Evolutionary conservation across 2,329 filamentous ascomycete genomes (phyloP).

Genomic region (Penicillium concentricum): DNA sequence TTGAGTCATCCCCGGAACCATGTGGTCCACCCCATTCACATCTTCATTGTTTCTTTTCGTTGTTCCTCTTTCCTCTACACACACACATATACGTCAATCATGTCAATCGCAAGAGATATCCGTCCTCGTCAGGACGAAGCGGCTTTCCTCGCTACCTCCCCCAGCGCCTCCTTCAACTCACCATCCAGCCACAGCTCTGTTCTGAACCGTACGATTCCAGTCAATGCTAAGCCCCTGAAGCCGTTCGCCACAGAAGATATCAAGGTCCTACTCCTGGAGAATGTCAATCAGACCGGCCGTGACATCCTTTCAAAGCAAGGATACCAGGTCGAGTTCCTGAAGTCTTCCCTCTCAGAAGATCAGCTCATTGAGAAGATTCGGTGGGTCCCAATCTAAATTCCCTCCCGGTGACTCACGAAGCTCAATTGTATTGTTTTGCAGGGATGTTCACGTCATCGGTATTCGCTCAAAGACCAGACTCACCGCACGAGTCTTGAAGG

Average conservation of each 20-base stretch:
- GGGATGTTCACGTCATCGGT: constrained; percentile 93
- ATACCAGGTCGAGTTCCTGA: constrained; percentile 92
- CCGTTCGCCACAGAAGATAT: constrained; percentile 95
- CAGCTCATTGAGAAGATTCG: constrained; percentile 95
- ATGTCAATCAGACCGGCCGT: constrained; percentile 87
- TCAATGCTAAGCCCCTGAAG: constrained; percentile 73
- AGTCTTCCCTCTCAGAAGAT: constrained; percentile 85
- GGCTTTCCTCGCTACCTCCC: constrained; percentile 69
- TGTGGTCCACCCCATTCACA: constrained; percentile 2
- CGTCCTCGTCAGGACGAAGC: constrained; percentile 29
- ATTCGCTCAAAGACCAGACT: constrained; percentile 98
- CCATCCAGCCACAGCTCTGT: constrained; percentile 61
- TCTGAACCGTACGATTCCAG: constrained; percentile 45
- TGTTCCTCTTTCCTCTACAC: neutral
- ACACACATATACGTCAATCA: constrained; percentile 14
- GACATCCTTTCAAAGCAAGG: constrained; percentile 81
- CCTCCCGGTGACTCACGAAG: neutral
- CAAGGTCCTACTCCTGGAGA: constrained; percentile 93
- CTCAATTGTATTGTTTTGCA: constrained; percentile 35
- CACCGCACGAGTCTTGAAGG: constrained; percentile 75
- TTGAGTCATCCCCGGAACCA: neutral
- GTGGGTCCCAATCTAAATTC: constrained; percentile 50
- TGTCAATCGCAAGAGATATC: constrained; percentile 39
- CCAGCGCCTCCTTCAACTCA: constrained; percentile 71
- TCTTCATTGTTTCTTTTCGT: constrained; percentile 1